These are phyloP conservation scores for Neoboletus brunneissimus DNA, from an alignment of 768 basidiomycete genomes.

Conservation along the genomic window DNA sequence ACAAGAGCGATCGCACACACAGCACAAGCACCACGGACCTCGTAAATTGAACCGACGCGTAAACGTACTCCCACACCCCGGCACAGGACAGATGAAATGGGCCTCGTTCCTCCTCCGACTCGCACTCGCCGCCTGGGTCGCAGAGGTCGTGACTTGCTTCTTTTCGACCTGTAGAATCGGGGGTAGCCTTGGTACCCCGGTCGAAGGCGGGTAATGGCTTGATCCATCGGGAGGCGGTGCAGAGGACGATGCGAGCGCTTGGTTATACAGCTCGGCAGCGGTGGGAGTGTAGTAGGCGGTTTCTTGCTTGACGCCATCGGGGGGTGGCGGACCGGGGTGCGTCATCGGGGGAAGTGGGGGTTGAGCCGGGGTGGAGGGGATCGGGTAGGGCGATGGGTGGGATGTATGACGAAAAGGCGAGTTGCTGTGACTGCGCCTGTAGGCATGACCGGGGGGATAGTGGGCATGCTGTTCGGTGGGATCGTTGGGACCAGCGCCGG, in stretches of 20 bases:
- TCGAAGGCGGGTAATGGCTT: conserved; percentile 30
- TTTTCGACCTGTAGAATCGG: conserved; percentile 90
- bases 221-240: conserved; percentile 21
- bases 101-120: conserved; percentile 89
- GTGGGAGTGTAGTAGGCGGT: conserved; percentile 46
- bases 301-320: conserved; percentile 40
- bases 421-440: conserved; percentile 32
- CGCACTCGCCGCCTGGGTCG: conserved; percentile 89
- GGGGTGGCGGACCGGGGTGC: conserved; percentile 16
- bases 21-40: conserved; percentile 45
- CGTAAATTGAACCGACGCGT: conserved; percentile 87
- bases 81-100: conserved; percentile 89
- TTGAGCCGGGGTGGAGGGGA: conserved; percentile 33
- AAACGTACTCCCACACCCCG: conserved; percentile 96
- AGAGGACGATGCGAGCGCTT: conserved; percentile 38
- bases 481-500: conserved; percentile 35
- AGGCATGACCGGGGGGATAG: conserved; percentile 35
- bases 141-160: conserved; percentile 92
- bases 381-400: conserved; percentile 38
- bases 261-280: conserved; percentile 55
- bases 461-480: conserved; percentile 34
- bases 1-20: conserved; percentile 2
- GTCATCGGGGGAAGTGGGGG: conserved; percentile 29
- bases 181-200: conserved; percentile 55
- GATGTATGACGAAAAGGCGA: conserved; percentile 39